Evolutionary conservation across 2,329 filamentous ascomycete genomes (phyloP), one percentile per base, ranked within the genome.

Genomic region (Aspergillus bombycis): DNA sequence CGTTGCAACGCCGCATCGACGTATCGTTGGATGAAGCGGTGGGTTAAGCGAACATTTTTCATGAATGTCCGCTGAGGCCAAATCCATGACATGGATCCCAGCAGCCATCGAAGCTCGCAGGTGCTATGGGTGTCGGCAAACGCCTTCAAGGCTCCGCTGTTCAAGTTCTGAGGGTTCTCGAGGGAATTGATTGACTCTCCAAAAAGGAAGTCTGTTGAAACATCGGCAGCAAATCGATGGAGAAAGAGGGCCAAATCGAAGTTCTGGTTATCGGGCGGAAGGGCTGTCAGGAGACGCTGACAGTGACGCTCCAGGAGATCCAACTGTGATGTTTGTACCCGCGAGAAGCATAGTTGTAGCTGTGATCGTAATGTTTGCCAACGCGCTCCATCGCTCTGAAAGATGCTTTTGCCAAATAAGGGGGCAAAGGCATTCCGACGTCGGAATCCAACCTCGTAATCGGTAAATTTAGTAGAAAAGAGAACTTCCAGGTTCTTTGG

Each of bases 401-500:
- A 36, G 14, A 36, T 36, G 14, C 34, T 36, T 5, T 36, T 36
- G 34, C 34, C 34, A 36, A 36, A 36, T 5, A 36, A 16, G 6
- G 34, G 34, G 5, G 34, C 34, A 36, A 36, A 36, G 0, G 34
- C 34, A 16, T 36, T 36, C 34, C 34, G 5, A 36, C 56, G 56
- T 8, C 56, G 56, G 41, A 32, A 28, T 58, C 56, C 56, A 16
- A 36, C 38, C 36, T 58, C 41, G 38, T 43, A 58, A 43, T 58
- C 41, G 19, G 36, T 21, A 43, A 58, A 58, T 21, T 23, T 58
- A 4, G 41, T 58, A 30, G 56, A 58, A 16, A 58, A 58, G 19
- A 58, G 41, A 28, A 30, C 56, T 50, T 46, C 38, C 14, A 58
- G 38, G 32, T 58, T 58, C 23, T 50, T 30, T n/a, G 56, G 56